Evolutionary conservation across 2,329 filamentous ascomycete genomes (phyloP).

Genomic region (Beauveria sp.): DNA sequence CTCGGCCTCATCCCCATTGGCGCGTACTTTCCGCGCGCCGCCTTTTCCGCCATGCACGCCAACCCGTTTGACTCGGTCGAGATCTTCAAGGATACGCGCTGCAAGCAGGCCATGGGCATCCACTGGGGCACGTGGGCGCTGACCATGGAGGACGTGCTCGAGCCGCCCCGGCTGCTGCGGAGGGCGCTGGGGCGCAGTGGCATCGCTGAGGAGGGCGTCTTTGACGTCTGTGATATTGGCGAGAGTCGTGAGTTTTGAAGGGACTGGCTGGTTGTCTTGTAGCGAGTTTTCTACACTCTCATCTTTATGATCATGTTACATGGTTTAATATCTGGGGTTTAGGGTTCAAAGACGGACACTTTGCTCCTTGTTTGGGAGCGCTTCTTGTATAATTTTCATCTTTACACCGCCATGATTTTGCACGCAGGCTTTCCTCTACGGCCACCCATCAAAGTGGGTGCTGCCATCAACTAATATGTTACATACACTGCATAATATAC

Average conservation of each 20-base stretch:
- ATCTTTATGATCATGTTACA: too few relatives aligned
- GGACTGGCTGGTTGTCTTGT: not conserved
- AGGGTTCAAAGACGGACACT: too few relatives aligned
- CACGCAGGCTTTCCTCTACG: too few relatives aligned
- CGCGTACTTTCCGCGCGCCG: constrained; percentile 64
- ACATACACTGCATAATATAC: not conserved
- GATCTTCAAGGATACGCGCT: constrained; percentile 79
- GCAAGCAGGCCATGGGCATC: constrained; percentile 71
- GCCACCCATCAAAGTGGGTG: too few relatives aligned
- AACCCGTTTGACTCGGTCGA: constrained; percentile 83
- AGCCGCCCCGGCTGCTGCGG: constrained; percentile 67
- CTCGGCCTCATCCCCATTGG: constrained; percentile 90
- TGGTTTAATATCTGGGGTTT: too few relatives aligned
- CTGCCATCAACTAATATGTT: not conserved
- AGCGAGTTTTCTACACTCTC: too few relatives aligned
- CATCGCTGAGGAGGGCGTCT: constrained; percentile 62
- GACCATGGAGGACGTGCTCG: constrained; percentile 75
- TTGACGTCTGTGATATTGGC: constrained; percentile 78
- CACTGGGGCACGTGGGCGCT: constrained; percentile 92
- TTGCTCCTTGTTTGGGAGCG: too few relatives aligned
- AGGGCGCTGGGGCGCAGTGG: constrained; percentile 62
- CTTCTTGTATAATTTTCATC: too few relatives aligned
- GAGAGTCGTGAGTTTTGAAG: constrained; percentile 67
- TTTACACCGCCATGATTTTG: too few relatives aligned
- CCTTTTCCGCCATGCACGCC: constrained; percentile 78